These are phyloP conservation scores for Artemisia argyi DNA, from an alignment of 129 eudicot genomes.

Conservation along the genomic window DNA sequence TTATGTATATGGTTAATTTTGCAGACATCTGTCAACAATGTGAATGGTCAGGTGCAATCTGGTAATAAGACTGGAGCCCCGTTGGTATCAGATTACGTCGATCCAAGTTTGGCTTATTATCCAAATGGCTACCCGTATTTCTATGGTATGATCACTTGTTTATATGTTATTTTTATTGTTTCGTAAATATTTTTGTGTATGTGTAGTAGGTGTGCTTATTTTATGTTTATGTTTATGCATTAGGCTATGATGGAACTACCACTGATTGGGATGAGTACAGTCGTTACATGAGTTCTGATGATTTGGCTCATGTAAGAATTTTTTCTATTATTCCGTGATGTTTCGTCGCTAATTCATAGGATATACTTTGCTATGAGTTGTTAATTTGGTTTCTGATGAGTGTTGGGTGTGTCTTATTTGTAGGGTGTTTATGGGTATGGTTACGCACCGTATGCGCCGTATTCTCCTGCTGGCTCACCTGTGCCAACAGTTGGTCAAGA, in stretches of 20 bases:
- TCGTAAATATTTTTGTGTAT: too few species aligned
- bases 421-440: constrained; percentile 78
- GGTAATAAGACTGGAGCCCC: constrained; percentile 56
- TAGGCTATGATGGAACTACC: constrained; percentile 52
- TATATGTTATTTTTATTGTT: neutral
- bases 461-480: constrained; percentile 63
- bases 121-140: constrained; percentile 58
- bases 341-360: neutral
- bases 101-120: constrained; percentile 50
- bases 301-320: constrained; percentile 52
- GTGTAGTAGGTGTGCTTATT: neutral
- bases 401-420: neutral
- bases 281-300: constrained; percentile 50
- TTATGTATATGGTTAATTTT: neutral
- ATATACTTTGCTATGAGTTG: neutral
- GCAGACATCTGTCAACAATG: constrained; percentile 41
- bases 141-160: constrained; percentile 34
- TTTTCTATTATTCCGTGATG: neutral
- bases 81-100: constrained; percentile 47
- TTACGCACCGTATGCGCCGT: constrained; percentile 55
- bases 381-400: too few species aligned
- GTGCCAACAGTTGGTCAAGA: constrained; percentile 62
- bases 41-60: constrained; percentile 46
- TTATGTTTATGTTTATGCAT: neutral
- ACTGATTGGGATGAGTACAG: constrained; percentile 60